Conservation (phyloP, 169 alveolate species). For the Eimeria maxima region DNA sequence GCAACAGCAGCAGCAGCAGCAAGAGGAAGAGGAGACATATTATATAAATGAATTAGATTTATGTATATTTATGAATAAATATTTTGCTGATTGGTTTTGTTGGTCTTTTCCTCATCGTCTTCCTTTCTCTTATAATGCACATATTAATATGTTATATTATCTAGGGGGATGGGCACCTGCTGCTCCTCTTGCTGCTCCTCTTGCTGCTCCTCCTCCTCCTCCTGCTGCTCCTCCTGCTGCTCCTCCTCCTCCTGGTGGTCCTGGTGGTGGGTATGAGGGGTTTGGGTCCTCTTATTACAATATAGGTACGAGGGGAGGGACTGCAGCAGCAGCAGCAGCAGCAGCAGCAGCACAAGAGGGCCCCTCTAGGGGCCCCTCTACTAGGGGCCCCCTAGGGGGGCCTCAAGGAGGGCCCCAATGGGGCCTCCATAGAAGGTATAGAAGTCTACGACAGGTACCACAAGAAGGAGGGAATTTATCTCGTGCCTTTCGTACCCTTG, state of each 20-base stretch:
- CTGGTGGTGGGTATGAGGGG: background rate
- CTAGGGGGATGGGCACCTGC: background rate
- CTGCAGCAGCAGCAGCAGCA: too few relatives aligned
- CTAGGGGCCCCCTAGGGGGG: background rate
- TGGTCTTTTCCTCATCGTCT: slow-evolving; percentile 25
- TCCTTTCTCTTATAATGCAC: slow-evolving; percentile 78
- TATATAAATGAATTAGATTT: background rate
- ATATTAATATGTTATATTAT: background rate
- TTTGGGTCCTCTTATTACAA: background rate
- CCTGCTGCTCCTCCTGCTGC: background rate
- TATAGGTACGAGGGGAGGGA: too few relatives aligned
- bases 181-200: slow-evolving; percentile 32
- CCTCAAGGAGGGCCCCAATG: background rate
- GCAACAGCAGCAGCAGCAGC: slow-evolving; percentile 29
- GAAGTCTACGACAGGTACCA: too few relatives aligned
- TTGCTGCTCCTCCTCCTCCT: slow-evolving; percentile 12
- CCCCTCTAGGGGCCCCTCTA: too few relatives aligned
- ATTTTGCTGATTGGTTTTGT: slow-evolving; percentile 39
- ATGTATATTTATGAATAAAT: background rate
- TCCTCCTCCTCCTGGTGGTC: background rate
- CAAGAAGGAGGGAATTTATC: background rate
- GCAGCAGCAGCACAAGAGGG: too few relatives aligned
- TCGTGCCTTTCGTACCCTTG: background rate
- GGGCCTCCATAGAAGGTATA: slow-evolving; percentile 4
- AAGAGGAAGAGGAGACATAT: background rate